Conservation (phyloP, 2,329 filamentous ascomycete genomes). For the Aspergillus glaucus region DNA sequence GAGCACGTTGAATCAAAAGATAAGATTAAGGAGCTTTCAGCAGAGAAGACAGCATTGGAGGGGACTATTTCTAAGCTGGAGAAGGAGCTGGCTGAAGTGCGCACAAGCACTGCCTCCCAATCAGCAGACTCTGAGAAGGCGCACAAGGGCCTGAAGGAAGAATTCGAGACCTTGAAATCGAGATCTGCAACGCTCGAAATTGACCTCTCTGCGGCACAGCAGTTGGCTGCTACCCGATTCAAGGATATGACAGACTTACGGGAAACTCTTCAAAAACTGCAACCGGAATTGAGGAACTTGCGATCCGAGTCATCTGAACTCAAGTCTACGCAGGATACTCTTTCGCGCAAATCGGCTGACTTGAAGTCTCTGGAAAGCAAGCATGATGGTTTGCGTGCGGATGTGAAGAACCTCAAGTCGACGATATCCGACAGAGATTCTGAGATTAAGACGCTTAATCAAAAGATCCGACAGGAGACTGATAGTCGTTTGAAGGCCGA, state of each 20-base stretch:
- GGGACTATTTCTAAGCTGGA: slow-evolving; percentile 62
- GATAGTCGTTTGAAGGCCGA: slow-evolving; percentile 67
- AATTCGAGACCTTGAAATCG: slow-evolving; percentile 65
- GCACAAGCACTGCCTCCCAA: slow-evolving; percentile 40
- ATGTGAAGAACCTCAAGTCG: slow-evolving; percentile 64
- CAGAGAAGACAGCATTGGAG: slow-evolving; percentile 62
- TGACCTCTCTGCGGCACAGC: slow-evolving; percentile 77
- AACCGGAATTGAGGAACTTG: slow-evolving; percentile 75
- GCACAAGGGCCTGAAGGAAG: slow-evolving; percentile 51
- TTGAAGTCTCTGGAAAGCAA: slow-evolving; percentile 71
- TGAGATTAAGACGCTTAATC: slow-evolving; percentile 71
- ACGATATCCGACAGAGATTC: slow-evolving; percentile 66
- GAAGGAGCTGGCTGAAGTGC: slow-evolving; percentile 58
- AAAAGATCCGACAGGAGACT: slow-evolving; percentile 70
- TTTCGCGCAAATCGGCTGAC: slow-evolving; percentile 57
- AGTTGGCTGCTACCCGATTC: slow-evolving; percentile 79
- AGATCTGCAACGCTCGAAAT: slow-evolving; percentile 67
- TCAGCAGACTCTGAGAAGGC: slow-evolving; percentile 46
- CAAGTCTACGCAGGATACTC: slow-evolving; percentile 68
- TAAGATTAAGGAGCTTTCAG: slow-evolving; percentile 61
- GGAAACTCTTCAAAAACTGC: slow-evolving; percentile 73
- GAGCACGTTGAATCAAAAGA: slow-evolving; percentile 81
- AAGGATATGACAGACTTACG: slow-evolving; percentile 78
- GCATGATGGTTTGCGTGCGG: slow-evolving; percentile 73
- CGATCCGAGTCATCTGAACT: slow-evolving; percentile 70